Base-by-base conservation (phyloP, 2,329 filamentous ascomycete genomes). In the Cercospora sp. region DNA sequence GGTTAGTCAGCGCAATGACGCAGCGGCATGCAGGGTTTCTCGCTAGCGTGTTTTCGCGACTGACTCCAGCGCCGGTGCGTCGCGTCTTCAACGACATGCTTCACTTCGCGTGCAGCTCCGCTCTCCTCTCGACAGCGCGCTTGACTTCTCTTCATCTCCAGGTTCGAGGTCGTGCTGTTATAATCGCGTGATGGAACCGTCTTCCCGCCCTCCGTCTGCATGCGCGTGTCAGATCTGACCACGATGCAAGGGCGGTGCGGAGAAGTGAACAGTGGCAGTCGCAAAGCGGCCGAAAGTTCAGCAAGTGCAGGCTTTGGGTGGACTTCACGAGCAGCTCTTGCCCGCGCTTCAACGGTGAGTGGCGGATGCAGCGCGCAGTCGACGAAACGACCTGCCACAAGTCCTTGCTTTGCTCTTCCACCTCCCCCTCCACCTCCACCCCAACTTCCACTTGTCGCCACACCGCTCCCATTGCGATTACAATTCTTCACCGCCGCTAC, bases 1-100 rank as follows among this genome's bases (percentile, higher is more conserved):
- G 53, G 53, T 58, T 58, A 58, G 53, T 58, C 53, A 58, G 53
- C 53, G 20, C 45, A 16, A 58, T 58, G 53, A 58, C 53, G 53
- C 53, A 58, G 6, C 16, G 3, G 26, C 26, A 16, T 58, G 53
- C 53, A 58, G 53, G 53, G 53, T n/a, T 58, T 33, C 16, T 31
- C 20, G 45, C 16, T 58, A n/a, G 53, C 53, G 53, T 58, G 58
- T 42, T 60, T 40, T n/a, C 31, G 57, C 57, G 53, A 31, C n/a
- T 16, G 23, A 31, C 53, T 16, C 30, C 23, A 18, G 33, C 33
- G 33, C 33, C 16, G 33, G 33, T 40, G 53, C 53, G 53, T 57
- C 53, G 53, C 53, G 53, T 58, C 13, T 58, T 58, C 23, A 28
- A 8, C 36, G 36, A n/a, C 13, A 18, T 51, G 10, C 20, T 26